Conservation (phyloP, 2,329 filamentous ascomycete species). For the Trichophyton simii region DNA sequence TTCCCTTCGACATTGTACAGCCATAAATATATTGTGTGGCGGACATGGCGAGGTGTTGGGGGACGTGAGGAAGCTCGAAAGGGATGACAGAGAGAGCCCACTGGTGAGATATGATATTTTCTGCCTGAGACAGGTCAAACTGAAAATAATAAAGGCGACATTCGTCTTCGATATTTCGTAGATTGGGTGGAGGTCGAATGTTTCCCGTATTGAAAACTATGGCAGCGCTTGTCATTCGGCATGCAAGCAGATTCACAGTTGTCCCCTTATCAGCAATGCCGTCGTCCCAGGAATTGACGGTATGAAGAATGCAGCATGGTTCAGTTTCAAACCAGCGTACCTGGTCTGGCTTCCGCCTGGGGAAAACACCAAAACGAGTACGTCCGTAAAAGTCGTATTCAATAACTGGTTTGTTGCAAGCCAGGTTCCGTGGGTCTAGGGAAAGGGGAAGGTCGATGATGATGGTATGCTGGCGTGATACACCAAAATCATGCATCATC, state of each 20-base stretch:
- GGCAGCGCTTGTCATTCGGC: constrained; percentile 53
- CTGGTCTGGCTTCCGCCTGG: constrained; percentile 44
- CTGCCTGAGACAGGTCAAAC: constrained; percentile 37
- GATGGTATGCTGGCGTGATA: constrained; percentile 49
- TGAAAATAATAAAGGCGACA: constrained; percentile 59
- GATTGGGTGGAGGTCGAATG: constrained; percentile 38
- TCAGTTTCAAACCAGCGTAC: constrained; percentile 57
- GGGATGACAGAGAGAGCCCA: constrained; percentile 53
- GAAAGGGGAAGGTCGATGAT: constrained; percentile 59
- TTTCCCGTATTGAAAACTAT: constrained; percentile 54
- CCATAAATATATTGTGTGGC: constrained; percentile 52
- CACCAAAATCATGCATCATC: constrained; percentile 68
- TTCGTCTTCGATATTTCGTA: constrained; percentile 43
- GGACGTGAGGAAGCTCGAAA: constrained; percentile 55
- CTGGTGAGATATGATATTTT: constrained; percentile 43
- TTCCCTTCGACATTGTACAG: constrained; percentile 27
- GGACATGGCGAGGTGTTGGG: constrained; percentile 44
- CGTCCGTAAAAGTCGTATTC: constrained; percentile 24
- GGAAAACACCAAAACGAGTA: constrained; percentile 57
- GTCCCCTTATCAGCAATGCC: constrained; percentile 17
- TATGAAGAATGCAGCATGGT: constrained; percentile 59
- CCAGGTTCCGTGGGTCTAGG: constrained; percentile 50
- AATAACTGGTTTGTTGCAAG: constrained; percentile 45
- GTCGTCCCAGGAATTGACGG: constrained; percentile 58
- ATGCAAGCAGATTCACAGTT: constrained; percentile 52